A percentile compares a stretch with the other conserved stretches of the same genome.
Evolutionary conservation across 495 filamentous ascomycete species (phyloP).

Genomic region (Xeromyces bisporus): DNA sequence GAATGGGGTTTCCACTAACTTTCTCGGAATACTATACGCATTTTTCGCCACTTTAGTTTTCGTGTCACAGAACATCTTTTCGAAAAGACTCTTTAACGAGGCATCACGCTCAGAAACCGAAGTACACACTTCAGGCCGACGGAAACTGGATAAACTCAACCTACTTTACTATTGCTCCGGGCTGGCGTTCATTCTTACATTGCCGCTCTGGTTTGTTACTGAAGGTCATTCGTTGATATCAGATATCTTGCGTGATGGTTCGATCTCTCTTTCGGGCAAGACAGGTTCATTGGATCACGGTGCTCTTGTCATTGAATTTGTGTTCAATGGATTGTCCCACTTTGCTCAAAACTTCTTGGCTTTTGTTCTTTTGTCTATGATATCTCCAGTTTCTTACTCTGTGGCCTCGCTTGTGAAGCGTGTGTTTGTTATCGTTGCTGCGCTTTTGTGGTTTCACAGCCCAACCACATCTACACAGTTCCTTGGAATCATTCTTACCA

Average conservation of each 20-base stretch:
- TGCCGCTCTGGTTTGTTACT: constrained; percentile 86
- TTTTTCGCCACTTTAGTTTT: constrained; percentile 82
- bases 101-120: constrained; percentile 66
- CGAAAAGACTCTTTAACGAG: constrained; percentile 97
- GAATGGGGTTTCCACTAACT: constrained; percentile 69
- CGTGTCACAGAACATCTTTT: constrained; percentile 97
- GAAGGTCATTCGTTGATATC: constrained; percentile 58
- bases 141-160: constrained; percentile 92
- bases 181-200: constrained; percentile 73
- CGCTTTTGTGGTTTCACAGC: constrained; percentile 91
- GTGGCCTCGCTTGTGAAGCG: constrained; percentile 91
- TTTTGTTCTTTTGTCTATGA: constrained; percentile 76
- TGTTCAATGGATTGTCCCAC: constrained; percentile 95
- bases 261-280: constrained; percentile 51
- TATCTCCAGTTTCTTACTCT: constrained; percentile 92
- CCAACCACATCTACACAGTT: constrained; percentile 68
- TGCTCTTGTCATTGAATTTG: constrained; percentile 58
- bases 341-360: constrained; percentile 94
- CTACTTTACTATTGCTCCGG: constrained; percentile 91
- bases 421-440: constrained; percentile 89
- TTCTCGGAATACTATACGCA: constrained; percentile 75
- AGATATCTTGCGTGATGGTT: constrained; percentile 32
- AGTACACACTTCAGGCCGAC: constrained; percentile 31
- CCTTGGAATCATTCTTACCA: constrained; percentile 72
- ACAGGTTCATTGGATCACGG: constrained; percentile 64